Percentiles rank a stretch among this genome's conserved stretches.
Conservation (phyloP, 2,329 filamentous ascomycete genomes). For the Monosporascus cannonballus region DNA sequence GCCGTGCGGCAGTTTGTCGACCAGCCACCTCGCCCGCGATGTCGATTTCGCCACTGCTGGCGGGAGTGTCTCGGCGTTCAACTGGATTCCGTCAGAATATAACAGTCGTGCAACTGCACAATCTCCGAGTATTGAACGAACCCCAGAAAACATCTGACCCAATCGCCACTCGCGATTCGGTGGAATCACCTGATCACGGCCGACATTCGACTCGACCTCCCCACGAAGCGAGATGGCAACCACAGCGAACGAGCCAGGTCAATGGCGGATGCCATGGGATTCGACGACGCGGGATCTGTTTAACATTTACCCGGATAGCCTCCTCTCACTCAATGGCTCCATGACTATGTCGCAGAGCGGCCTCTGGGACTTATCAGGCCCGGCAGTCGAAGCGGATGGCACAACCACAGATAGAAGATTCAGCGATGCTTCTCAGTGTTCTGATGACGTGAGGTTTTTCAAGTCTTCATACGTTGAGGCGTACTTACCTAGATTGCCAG, state of each 20-base stretch:
- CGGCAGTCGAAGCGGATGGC: not conserved
- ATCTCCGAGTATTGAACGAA: too few species aligned
- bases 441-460: not conserved
- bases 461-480: not conserved
- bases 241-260: not conserved
- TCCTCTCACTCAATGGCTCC: not conserved
- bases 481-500: not conserved
- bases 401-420: not conserved
- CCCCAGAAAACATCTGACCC: too few species aligned
- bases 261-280: not conserved
- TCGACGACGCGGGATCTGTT: not conserved
- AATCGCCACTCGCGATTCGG: too few species aligned
- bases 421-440: not conserved
- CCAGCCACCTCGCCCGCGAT: not conserved
- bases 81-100: too few species aligned
- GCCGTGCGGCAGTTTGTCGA: not conserved
- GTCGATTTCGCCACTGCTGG: too few species aligned
- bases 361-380: not conserved
- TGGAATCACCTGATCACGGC: not conserved
- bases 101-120: too few species aligned
- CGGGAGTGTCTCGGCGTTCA: too few species aligned
- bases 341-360: not conserved
- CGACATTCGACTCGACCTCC: not conserved
- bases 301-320: not conserved
- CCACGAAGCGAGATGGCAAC: not conserved